Conservation (phyloP, 2,329 filamentous ascomycete genomes). For the Alternaria panax region DNA sequence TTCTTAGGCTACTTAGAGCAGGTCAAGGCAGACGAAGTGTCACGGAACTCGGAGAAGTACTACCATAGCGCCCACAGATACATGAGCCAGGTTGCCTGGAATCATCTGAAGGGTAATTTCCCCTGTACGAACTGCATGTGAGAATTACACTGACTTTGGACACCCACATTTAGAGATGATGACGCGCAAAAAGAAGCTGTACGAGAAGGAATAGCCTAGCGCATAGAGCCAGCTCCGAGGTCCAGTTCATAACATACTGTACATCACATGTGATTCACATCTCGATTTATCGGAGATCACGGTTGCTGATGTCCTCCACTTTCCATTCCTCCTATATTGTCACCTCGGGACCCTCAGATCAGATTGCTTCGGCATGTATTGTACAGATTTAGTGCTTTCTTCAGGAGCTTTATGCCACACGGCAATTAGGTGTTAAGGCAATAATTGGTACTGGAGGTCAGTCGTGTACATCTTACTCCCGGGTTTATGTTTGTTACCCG, state of each 20-base stretch:
- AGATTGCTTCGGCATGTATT: neutral
- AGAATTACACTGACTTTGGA: neutral
- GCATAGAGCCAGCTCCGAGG: neutral
- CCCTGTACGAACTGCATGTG: neutral
- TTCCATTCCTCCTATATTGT: neutral
- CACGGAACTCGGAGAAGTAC: conserved; percentile 23
- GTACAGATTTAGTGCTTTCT: neutral
- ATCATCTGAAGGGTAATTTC: conserved; percentile 33
- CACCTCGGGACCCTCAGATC: neutral
- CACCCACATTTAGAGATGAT: conserved; percentile 31
- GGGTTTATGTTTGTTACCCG: neutral
- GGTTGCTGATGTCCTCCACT: neutral
- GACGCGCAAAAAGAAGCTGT: conserved; percentile 49
- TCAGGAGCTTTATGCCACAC: neutral
- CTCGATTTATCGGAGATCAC: neutral
- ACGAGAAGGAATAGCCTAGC: conserved; percentile 23
- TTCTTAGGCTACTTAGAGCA: conserved; percentile 56
- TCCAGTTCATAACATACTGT: neutral
- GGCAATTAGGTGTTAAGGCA: neutral
- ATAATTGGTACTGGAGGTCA: neutral
- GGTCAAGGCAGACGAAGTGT: conserved; percentile 55
- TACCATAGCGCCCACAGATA: conserved; percentile 39
- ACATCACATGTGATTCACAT: neutral
- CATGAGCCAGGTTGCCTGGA: conserved; percentile 42
- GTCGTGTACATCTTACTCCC: neutral